These are phyloP conservation scores for Candida quercuum DNA, from an alignment of 805 yeast species.

Conservation along the genomic window DNA sequence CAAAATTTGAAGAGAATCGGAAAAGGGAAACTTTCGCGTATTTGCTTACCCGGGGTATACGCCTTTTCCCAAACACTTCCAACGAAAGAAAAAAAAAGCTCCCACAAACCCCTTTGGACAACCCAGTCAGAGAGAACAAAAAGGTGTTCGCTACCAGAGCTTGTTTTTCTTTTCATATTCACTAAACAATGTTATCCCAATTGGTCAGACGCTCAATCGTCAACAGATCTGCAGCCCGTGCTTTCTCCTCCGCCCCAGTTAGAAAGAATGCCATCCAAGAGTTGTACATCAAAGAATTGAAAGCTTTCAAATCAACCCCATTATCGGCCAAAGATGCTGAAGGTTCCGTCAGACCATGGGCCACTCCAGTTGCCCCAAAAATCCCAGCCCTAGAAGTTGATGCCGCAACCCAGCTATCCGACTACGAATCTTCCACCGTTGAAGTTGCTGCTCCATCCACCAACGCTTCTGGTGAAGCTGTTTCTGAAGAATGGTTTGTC, in stretches of 20 bases:
- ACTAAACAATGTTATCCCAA: slow-evolving; percentile 18
- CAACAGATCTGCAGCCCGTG: slow-evolving; percentile 26
- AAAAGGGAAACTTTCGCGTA: too few species aligned
- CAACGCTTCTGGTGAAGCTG: slow-evolving; percentile 39
- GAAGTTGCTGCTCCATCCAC: slow-evolving; percentile 46
- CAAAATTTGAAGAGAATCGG: too few species aligned
- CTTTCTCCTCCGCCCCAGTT: slow-evolving; percentile 30
- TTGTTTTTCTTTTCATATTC: slow-evolving; percentile 1
- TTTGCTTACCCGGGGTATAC: too few species aligned
- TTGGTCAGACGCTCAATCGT: slow-evolving; percentile 18
- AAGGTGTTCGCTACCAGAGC: too few species aligned
- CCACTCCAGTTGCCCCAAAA: slow-evolving; percentile 72
- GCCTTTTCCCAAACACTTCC: too few species aligned
- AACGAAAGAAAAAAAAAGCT: too few species aligned
- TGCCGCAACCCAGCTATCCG: slow-evolving; percentile 58
- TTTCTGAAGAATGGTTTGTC: slow-evolving; percentile 68
- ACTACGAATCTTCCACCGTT: slow-evolving; percentile 66
- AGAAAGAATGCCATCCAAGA: slow-evolving; percentile 66
- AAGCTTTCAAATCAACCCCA: slow-evolving; percentile 82
- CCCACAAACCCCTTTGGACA: not conserved
- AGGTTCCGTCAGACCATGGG: slow-evolving; percentile 77
- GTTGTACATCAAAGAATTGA: slow-evolving; percentile 80
- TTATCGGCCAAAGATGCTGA: slow-evolving; percentile 70
- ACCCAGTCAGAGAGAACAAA: too few species aligned
- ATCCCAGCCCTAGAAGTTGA: slow-evolving; percentile 67